phyloP scores from a whole-genome alignment of 179 eudicot genomes.

The Gypsophila paniculata region DNA sequence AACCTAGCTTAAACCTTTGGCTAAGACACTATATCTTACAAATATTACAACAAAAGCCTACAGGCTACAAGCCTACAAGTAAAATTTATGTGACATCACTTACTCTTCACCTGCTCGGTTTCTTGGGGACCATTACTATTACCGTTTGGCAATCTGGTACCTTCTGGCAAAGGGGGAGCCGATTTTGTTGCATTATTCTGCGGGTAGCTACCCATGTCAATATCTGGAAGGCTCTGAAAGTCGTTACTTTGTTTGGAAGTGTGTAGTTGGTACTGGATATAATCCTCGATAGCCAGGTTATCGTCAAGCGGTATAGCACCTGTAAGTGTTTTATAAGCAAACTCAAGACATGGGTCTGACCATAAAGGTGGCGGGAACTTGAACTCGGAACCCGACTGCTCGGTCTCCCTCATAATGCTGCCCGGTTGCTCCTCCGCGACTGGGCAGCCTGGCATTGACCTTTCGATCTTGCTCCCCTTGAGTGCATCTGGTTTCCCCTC shows the following conservation, averaged over 20 bases:
- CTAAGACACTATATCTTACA: conserved; percentile 20
- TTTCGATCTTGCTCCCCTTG: conserved; percentile 7
- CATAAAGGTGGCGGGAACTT: conserved; percentile 45
- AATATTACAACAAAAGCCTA: conserved; percentile 22
- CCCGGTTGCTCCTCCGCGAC: conserved; percentile 24
- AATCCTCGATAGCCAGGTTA: conserved; percentile 39
- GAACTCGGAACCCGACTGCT: conserved; percentile 27
- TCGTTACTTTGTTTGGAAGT: conserved; percentile 26
- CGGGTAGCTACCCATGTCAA: conserved; percentile 24
- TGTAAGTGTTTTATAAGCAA: conserved; percentile 87
- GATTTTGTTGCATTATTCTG: conserved; percentile 26
- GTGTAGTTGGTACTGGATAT: conserved; percentile 39
- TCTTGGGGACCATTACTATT: conserved; percentile 26
- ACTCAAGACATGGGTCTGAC: conserved; percentile 85
- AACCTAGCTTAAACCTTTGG: conserved; percentile 18
- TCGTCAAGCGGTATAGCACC: conserved; percentile 69
- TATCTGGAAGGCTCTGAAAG: conserved; percentile 21
- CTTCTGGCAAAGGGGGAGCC: conserved; percentile 26
- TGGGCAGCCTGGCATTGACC: conserved; percentile 21
- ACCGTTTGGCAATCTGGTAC: conserved; percentile 25
- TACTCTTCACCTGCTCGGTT: conserved; percentile 22
- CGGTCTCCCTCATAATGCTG: conserved; percentile 17
- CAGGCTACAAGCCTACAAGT: background rate
- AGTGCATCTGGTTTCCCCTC: conserved; percentile 21
- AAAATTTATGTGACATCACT: background rate